Evolutionary conservation across 768 basidiomycete species (phyloP), one percentile per base, ranked within the genome.

Genomic region (Candolleomyces efflorescens): DNA sequence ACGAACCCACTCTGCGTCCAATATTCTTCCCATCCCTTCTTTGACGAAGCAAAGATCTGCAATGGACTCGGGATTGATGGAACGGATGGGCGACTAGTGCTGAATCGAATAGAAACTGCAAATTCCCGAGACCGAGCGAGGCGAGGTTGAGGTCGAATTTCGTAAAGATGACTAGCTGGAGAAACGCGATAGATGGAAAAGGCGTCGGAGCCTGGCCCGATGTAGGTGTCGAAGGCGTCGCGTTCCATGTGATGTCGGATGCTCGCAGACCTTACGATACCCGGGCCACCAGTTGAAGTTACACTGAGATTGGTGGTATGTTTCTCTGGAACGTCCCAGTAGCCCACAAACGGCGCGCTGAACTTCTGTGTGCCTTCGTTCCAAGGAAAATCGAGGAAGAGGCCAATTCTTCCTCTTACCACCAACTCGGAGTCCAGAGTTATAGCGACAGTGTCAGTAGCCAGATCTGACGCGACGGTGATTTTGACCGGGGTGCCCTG

Each of bases 371-470:
- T 69, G n/a, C 84, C 84, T 59, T 82, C 82, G 66, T 81, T 82
- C 82, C 82, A 85, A 5, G 82, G 82, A 60, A 82, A 84, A 64
- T 85, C 82, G 12, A 85, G 60, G 66, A 82, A 84, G 0, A 83
- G 18, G 0, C 78, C 80, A 7, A 84, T 66, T 37, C 67, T 67
- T 3, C 74, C 73, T 7, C 62, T 57, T 13, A 61, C 15, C n/a
- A 85, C 50, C 18, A 83, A 69, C 1, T 69, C 12, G 5, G 82
- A 83, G 2, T 64, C 39, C 37, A 84, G 61, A 2, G 58, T 64
- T 23, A 84, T 63, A 2, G 69, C 78, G 24, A 84, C 62, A 6
- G 71, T 69, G 62, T 78, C 76, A 12, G 66, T 68, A 9, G 63
- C 64, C 54, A 79, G 75, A 5, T 74, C 73, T 1, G 73, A 74